A percentile compares a stretch with the other conserved stretches of the same genome.
Conservation (phyloP, 768 basidiomycete genomes). For the Xanthoconium purpureum region DNA sequence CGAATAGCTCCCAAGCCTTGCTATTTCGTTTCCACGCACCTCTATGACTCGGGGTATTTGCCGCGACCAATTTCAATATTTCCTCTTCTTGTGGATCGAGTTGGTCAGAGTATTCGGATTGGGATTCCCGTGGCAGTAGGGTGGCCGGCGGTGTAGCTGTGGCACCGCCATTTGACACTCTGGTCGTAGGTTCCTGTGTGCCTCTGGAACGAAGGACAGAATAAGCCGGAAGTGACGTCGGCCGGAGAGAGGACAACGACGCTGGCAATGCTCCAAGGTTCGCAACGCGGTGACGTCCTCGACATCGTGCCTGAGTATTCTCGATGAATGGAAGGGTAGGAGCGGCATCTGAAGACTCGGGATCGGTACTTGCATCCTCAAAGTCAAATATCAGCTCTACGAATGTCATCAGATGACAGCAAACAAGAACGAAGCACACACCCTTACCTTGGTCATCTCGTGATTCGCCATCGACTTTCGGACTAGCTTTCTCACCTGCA, state of each 20-base stretch:
- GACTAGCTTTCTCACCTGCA: constrained; percentile 40
- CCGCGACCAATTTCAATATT: constrained; percentile 62
- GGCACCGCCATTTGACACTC: background rate
- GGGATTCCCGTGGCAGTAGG: background rate
- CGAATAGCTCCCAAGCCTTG: constrained; percentile 62
- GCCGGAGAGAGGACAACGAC: constrained; percentile 60
- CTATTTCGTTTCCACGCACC: constrained; percentile 65
- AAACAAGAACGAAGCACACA: background rate
- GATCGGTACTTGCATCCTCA: constrained; percentile 49
- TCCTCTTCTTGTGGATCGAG: constrained; percentile 47
- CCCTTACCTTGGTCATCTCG: constrained; percentile 46
- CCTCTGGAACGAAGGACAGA: constrained; percentile 46
- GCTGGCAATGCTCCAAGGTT: constrained; percentile 45
- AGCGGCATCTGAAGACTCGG: constrained; percentile 32
- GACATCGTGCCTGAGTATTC: constrained; percentile 22
- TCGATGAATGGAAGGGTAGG: constrained; percentile 37
- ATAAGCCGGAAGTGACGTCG: constrained; percentile 65
- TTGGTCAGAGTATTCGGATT: constrained; percentile 22
- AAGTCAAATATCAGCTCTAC: constrained; percentile 69
- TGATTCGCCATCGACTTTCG: constrained; percentile 33
- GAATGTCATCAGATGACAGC: constrained; percentile 2
- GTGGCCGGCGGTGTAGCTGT: background rate
- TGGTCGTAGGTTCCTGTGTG: background rate
- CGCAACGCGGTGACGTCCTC: constrained; percentile 28
- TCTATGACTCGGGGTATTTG: constrained; percentile 66